These are phyloP conservation scores for Porcisia hertigi DNA, from an alignment of 208 protist genomes.

Conservation along the genomic window DNA sequence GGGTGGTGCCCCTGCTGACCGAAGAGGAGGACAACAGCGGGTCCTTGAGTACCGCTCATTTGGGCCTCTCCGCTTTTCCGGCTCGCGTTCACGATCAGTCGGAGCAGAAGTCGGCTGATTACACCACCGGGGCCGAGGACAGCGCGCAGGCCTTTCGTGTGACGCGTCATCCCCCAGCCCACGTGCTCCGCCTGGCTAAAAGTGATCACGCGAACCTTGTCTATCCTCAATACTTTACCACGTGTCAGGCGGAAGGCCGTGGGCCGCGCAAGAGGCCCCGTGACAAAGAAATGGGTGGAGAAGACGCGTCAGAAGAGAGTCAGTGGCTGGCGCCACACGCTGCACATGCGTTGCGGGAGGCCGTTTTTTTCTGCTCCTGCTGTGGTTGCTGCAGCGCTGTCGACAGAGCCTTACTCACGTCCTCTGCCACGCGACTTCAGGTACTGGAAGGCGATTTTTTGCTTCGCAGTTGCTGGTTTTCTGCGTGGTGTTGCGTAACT, in stretches of 20 bases:
- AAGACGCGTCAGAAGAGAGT: not conserved
- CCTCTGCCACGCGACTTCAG: constrained; percentile 5
- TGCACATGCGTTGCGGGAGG: not conserved
- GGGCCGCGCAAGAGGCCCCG: constrained; percentile 6
- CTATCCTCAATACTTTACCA: too few species aligned
- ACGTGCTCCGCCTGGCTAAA: not conserved
- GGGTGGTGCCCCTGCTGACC: constrained; percentile 25
- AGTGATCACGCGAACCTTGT: not conserved
- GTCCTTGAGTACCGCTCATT: not conserved
- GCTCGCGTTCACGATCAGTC: not conserved
- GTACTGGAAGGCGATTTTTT: constrained; percentile 12
- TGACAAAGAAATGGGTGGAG: not conserved
- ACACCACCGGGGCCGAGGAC: not conserved
- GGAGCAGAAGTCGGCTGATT: not conserved
- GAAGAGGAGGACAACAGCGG: not conserved
- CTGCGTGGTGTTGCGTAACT: constrained; percentile 22
- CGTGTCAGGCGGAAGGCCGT: not conserved
- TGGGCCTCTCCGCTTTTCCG: not conserved
- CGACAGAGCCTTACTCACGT: not conserved
- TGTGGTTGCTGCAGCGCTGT: not conserved
- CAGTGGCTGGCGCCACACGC: not conserved
- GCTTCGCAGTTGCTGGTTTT: constrained; percentile 22
- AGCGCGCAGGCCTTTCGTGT: not conserved
- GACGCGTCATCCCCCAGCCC: constrained; percentile 3
- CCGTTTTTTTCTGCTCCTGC: not conserved